A percentile compares a stretch with the other conserved stretches of the same genome.
phyloP scores from a whole-genome alignment of 2,329 filamentous ascomycete genomes.

The Zalaria sp. region DNA sequence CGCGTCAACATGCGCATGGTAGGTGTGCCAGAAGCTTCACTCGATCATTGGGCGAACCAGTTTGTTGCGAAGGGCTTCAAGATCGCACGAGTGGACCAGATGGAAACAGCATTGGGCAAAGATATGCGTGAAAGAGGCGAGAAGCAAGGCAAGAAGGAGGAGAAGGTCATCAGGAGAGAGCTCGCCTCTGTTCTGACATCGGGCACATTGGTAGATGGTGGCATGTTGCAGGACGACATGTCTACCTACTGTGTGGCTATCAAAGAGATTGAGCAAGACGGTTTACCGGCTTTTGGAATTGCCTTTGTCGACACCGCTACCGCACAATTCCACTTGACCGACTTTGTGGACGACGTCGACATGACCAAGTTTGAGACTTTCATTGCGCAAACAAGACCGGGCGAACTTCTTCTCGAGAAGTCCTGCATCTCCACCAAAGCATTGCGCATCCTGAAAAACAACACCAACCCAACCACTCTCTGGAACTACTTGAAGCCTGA shows the following conservation, averaged over 20 bases:
- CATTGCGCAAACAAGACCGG: slow-evolving; percentile 78
- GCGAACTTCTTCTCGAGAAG: slow-evolving; percentile 83
- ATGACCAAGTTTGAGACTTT: slow-evolving; percentile 96
- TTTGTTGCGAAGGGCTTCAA: slow-evolving; percentile 98
- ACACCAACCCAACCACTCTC: slow-evolving; percentile 79
- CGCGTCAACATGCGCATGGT: slow-evolving; percentile 99
- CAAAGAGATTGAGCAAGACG: slow-evolving; percentile 56
- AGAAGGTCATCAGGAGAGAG: slow-evolving; percentile 88
- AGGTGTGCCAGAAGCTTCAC: slow-evolving; percentile 83
- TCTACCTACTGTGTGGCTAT: slow-evolving; percentile 92
- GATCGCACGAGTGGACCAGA: slow-evolving; percentile 90
- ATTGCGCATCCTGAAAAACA: slow-evolving; percentile 88
- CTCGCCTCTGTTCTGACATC: slow-evolving; percentile 81
- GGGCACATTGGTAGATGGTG: slow-evolving; percentile 85
- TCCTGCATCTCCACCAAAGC: slow-evolving; percentile 75
- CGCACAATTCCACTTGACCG: slow-evolving; percentile 84
- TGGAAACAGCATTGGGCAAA: slow-evolving; percentile 88
- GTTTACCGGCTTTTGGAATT: slow-evolving; percentile 72
- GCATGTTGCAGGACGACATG: slow-evolving; percentile 97
- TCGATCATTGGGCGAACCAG: slow-evolving; percentile 96
- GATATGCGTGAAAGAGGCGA: slow-evolving; percentile 92
- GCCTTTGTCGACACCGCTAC: slow-evolving; percentile 93
- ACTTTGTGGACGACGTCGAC: slow-evolving; percentile 83
- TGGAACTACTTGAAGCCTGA: slow-evolving; percentile 87
- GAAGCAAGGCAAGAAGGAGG: slow-evolving; percentile 49